phyloP scores from a whole-genome alignment of 495 filamentous ascomycete genomes.

The Penicillium ochrochloron region DNA sequence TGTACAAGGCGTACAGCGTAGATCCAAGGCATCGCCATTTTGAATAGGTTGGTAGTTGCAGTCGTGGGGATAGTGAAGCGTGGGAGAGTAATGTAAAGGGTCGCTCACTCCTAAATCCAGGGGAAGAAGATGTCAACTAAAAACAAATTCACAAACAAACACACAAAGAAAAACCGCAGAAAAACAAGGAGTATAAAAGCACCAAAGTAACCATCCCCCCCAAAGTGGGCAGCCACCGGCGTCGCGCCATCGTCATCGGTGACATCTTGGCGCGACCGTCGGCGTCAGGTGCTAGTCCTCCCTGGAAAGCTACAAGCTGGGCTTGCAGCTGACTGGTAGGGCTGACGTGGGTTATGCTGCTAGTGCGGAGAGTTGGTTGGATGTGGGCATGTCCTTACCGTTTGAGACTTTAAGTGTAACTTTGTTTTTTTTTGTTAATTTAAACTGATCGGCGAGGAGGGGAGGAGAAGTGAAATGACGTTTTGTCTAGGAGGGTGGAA shows the following conservation, averaged over 20 bases:
- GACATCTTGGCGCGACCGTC: constrained; percentile 18
- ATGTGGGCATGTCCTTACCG: not conserved
- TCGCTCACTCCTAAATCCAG: not conserved
- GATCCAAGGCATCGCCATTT: constrained; percentile 51
- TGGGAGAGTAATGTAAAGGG: not conserved
- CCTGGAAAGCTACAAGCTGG: not conserved
- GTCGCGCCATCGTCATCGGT: constrained; percentile 34
- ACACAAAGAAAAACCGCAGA: not conserved
- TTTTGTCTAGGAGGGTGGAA: not conserved
- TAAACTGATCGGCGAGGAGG: not conserved
- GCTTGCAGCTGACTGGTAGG: constrained; percentile 7
- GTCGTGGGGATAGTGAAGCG: constrained; percentile 1
- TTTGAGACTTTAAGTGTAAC: not conserved
- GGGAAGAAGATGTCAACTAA: not conserved
- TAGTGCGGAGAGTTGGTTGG: not conserved
- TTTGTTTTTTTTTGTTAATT: not conserved
- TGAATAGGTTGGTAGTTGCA: constrained; percentile 9
- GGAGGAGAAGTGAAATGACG: not conserved
- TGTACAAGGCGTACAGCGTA: constrained; percentile 68
- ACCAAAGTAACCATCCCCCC: not conserved
- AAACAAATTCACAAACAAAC: not conserved
- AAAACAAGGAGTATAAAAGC: not conserved
- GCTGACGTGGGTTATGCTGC: constrained; percentile 10
- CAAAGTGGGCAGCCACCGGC: constrained; percentile 28
- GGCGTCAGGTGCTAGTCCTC: constrained; percentile 2